Evolutionary conservation across 176 grass and related monocot species (phyloP).

Genomic region (Raddia guianensis): DNA sequence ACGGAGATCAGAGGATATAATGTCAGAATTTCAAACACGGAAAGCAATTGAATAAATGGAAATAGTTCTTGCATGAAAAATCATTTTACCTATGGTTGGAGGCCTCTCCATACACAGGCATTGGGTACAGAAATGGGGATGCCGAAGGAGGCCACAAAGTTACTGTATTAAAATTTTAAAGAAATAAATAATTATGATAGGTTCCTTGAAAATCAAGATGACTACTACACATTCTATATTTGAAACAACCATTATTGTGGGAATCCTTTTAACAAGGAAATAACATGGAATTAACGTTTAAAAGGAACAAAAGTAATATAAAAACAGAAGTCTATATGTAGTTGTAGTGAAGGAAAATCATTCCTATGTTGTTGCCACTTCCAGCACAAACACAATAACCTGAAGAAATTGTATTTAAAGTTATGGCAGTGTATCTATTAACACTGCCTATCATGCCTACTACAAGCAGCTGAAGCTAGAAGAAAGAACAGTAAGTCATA

Average conservation of each 20-base stretch:
- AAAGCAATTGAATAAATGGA: conserved; percentile 17
- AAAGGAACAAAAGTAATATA: not conserved
- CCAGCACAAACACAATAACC: not conserved
- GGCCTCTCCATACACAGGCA: conserved; percentile 95
- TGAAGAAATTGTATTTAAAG: not conserved
- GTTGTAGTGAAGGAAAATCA: not conserved
- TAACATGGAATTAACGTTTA: conserved; percentile 8
- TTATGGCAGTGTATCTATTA: not conserved
- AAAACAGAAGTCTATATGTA: not conserved
- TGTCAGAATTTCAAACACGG: conserved; percentile 8
- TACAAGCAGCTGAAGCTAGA: not conserved
- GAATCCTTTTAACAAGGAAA: conserved; percentile 27
- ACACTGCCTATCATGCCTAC: not conserved
- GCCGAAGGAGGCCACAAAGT: conserved; percentile 86
- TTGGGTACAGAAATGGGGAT: conserved; percentile 75
- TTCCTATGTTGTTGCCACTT: conserved; percentile 7
- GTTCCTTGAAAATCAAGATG: conserved; percentile 19
- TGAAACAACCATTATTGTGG: conserved; percentile 12
- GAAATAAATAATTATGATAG: conserved; percentile 25
- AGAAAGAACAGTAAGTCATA: not conserved
- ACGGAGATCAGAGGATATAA: conserved; percentile 21
- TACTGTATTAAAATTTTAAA: conserved; percentile 54
- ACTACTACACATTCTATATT: conserved; percentile 24
- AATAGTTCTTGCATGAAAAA: conserved; percentile 28
- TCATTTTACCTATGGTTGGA: conserved; percentile 90